phyloP scores from a whole-genome alignment of 2,329 filamentous ascomycete species.

The Verticillium zaregamsianum region DNA sequence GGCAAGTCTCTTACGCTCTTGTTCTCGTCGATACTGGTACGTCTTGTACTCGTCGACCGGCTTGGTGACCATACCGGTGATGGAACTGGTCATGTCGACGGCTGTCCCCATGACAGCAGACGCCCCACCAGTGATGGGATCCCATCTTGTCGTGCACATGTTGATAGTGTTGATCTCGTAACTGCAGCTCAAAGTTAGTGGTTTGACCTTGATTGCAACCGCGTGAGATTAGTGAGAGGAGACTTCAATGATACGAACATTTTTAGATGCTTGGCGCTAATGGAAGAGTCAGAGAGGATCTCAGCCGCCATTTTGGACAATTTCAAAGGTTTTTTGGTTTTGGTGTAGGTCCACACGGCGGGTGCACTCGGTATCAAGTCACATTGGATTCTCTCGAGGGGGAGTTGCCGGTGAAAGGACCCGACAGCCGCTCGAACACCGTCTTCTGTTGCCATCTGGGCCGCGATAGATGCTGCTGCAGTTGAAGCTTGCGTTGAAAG shows the following conservation, averaged over 20 bases:
- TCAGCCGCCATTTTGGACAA: constrained; percentile 60
- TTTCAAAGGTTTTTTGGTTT: constrained; percentile 65
- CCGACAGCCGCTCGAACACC: constrained; percentile 60
- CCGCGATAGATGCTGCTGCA: constrained; percentile 54
- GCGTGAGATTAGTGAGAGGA: neutral
- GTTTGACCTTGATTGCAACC: no score
- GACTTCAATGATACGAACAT: constrained; percentile 44
- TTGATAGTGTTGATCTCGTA: constrained; percentile 17
- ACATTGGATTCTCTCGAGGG: constrained; percentile 65
- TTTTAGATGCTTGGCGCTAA: constrained; percentile 69
- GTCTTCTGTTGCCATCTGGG: constrained; percentile 61
- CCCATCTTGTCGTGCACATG: constrained; percentile 23
- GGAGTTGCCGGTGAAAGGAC: constrained; percentile 66
- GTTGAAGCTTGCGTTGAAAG: constrained; percentile 55
- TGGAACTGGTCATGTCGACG: constrained; percentile 53
- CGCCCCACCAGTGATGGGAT: constrained; percentile 19
- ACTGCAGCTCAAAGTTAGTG: neutral
- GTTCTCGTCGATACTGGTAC: neutral
- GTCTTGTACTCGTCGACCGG: neutral
- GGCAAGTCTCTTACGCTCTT: neutral
- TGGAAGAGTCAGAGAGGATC: constrained; percentile 56
- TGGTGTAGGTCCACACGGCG: constrained; percentile 72
- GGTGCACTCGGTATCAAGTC: constrained; percentile 61
- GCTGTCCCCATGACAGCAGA: constrained; percentile 26
- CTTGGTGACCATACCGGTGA: constrained; percentile 18